phyloP scores from a whole-genome alignment of 2,329 filamentous ascomycete species.

The Epicoccum sorghinum region DNA sequence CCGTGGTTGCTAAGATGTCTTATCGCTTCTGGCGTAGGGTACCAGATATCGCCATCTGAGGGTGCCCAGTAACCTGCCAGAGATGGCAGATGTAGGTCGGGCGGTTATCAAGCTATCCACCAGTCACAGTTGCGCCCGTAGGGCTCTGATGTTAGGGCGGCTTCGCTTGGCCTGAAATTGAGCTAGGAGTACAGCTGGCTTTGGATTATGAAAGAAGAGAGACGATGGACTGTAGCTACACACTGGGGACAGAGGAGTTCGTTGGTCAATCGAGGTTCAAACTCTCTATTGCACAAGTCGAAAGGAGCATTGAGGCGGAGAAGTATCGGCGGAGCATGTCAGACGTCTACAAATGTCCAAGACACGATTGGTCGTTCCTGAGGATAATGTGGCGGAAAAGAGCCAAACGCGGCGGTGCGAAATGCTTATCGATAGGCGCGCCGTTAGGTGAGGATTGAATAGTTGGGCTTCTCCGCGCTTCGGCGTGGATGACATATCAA shows the following conservation, averaged over 20 bases:
- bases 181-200: too few species aligned
- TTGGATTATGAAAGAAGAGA: too few species aligned
- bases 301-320: conserved; percentile 4
- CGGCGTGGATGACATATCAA: conserved; percentile 19
- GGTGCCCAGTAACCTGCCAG: background rate
- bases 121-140: background rate
- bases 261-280: too few species aligned
- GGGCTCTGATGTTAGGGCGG: too few species aligned
- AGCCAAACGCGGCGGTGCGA: conserved; percentile 32
- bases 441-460: conserved; percentile 25
- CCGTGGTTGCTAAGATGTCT: background rate
- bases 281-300: background rate
- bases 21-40: conserved; percentile 11
- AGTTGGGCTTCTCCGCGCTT: conserved; percentile 31
- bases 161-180: too few species aligned
- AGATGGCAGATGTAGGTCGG: background rate
- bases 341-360: background rate
- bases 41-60: background rate
- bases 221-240: too few species aligned
- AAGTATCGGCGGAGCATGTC: conserved; percentile 21
- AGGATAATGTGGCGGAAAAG: conserved; percentile 25
- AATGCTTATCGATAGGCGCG: conserved; percentile 43
- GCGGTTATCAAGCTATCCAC: background rate
- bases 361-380: conserved; percentile 8
- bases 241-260: too few species aligned